Percentiles rank a stretch among this genome's conserved stretches.
Conservation (phyloP, 306 rosid species). For the Parietaria judaica region DNA sequence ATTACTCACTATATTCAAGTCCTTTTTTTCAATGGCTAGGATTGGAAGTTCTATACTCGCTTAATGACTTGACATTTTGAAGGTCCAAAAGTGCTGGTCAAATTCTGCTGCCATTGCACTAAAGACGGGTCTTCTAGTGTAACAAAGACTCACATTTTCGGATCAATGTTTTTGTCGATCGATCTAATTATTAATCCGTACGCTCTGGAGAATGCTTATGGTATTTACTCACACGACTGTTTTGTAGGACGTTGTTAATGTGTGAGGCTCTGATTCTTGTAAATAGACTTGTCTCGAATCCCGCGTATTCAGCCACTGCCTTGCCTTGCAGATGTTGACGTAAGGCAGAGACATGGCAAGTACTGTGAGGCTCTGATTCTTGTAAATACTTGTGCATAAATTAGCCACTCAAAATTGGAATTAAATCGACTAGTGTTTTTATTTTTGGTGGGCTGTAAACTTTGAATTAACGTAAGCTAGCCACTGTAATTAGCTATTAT, state of each 20-base stretch:
- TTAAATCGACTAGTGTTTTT: not conserved
- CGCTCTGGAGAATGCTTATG: conserved; percentile 2
- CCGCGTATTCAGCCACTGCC: conserved; percentile 51
- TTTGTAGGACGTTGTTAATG: conserved; percentile 65
- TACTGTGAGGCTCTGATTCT: conserved; percentile 19
- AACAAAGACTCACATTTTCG: conserved; percentile 17
- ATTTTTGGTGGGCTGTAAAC: not conserved
- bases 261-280: conserved; percentile 84
- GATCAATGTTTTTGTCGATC: too few species aligned
- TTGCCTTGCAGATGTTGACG: conserved; percentile 41
- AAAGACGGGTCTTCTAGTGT: conserved; percentile 32
- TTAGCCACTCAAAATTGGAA: not conserved
- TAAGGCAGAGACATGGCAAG: conserved; percentile 60
- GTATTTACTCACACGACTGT: conserved; percentile 14
- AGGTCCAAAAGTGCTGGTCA: conserved; percentile 75
- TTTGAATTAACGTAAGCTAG: not conserved
- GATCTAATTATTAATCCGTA: too few species aligned
- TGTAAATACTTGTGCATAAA: conserved; percentile 9
- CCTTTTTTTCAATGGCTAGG: not conserved
- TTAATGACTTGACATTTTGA: conserved; percentile 18
- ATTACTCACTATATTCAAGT: too few species aligned
- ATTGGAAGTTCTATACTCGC: not conserved
- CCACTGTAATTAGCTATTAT: not conserved
- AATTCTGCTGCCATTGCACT: conserved; percentile 52
- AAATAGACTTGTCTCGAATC: conserved; percentile 67